phyloP scores from a whole-genome alignment of 768 basidiomycete species.

The Tylopilus subfusipes region DNA sequence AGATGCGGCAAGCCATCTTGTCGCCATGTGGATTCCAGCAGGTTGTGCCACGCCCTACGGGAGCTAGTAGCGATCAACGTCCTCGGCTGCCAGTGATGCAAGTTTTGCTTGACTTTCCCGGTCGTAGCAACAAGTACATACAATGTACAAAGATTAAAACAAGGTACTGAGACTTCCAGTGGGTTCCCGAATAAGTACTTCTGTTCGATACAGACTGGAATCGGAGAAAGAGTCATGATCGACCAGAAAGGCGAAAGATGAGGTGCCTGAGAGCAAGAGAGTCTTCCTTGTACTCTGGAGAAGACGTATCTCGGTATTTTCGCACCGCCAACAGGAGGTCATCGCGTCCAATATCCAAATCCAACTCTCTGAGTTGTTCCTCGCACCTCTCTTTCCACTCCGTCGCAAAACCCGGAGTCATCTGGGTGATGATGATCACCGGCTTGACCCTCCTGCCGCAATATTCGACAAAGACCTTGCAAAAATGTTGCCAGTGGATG shows the following conservation, averaged over 20 bases:
- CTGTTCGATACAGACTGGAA: not conserved
- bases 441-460: conserved; percentile 24
- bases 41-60: conserved; percentile 7
- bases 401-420: conserved; percentile 12
- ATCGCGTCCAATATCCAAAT: conserved; percentile 3
- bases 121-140: not conserved
- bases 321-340: conserved; percentile 15
- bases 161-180: not conserved
- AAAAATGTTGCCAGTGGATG: conserved; percentile 26
- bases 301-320: conserved; percentile 10
- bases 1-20: not conserved
- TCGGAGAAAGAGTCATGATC: not conserved
- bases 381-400: conserved; percentile 21
- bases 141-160: not conserved
- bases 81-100: not conserved
- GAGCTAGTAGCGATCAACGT: not conserved
- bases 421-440: conserved; percentile 26
- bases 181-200: not conserved
- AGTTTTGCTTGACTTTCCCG: not conserved
- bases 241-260: conserved; percentile 15
- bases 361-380: conserved; percentile 13
- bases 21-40: conserved; percentile 18
- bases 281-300: conserved; percentile 20
- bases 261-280: conserved; percentile 16
- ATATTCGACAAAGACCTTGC: conserved; percentile 26